A percentile compares a stretch with the other conserved stretches of the same genome.
Evolutionary conservation across 2,329 filamentous ascomycete genomes (phyloP).

Genomic region (Aureobasidium namibiae): DNA sequence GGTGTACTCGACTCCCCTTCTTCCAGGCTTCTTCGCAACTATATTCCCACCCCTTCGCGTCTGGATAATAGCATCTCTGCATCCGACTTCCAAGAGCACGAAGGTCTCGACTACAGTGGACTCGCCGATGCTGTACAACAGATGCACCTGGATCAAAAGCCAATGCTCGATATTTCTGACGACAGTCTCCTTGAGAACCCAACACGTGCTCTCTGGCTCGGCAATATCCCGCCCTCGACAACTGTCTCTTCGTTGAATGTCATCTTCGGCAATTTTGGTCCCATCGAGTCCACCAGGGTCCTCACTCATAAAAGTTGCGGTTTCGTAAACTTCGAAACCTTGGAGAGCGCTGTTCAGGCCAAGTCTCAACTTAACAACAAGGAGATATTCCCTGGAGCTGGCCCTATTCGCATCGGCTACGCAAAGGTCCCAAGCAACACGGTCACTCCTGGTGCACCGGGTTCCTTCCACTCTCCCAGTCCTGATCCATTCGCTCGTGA

Average conservation of each 20-base stretch:
- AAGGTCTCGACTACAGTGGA: slow-evolving; percentile 71
- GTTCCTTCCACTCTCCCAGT: slow-evolving; percentile 81
- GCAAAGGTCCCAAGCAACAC: slow-evolving; percentile 90
- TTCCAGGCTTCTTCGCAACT: slow-evolving; percentile 56
- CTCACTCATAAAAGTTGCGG: slow-evolving; percentile 98
- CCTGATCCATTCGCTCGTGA: slow-evolving; percentile 67
- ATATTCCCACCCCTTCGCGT: slow-evolving; percentile 66
- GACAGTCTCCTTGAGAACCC: slow-evolving; percentile 79
- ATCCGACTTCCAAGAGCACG: slow-evolving; percentile 64
- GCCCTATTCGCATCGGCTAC: slow-evolving; percentile 91
- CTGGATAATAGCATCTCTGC: slow-evolving; percentile 69
- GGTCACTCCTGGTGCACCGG: slow-evolving; percentile 79
- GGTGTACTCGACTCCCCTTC: slow-evolving; percentile 77
- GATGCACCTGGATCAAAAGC: slow-evolving; percentile 64
- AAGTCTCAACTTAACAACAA: slow-evolving; percentile 87
- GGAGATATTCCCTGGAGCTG: slow-evolving; percentile 95
- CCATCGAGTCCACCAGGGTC: slow-evolving; percentile 84
- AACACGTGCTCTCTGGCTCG: slow-evolving; percentile 91
- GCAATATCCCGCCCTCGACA: slow-evolving; percentile 93
- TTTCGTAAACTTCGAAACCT: slow-evolving; percentile 91
- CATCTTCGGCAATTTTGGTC: slow-evolving; percentile 89
- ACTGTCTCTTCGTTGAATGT: slow-evolving; percentile 90
- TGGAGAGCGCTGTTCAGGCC: slow-evolving; percentile 85
- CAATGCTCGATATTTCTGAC: slow-evolving; percentile 56
- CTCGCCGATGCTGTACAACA: slow-evolving; percentile 74